Percentiles rank a stretch among this genome's conserved stretches.
Evolutionary conservation across 2,329 filamentous ascomycete genomes (phyloP).

Genomic region (Neopestalotiopsis sp.): DNA sequence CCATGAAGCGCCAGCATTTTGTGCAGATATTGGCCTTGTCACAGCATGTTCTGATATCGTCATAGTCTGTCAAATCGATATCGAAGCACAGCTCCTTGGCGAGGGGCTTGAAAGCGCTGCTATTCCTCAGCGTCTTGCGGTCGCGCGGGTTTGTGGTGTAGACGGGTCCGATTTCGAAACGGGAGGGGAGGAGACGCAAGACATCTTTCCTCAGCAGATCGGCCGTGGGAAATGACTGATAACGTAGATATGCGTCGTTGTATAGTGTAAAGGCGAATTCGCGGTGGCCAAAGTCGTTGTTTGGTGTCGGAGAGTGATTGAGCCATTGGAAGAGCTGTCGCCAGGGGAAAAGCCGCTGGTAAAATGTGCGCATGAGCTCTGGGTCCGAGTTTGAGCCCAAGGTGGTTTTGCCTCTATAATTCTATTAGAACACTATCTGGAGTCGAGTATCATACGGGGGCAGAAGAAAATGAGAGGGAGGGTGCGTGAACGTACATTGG

Average conservation of each 20-base stretch:
- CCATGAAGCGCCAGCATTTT: slow-evolving; percentile 97
- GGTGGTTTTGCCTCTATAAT: slow-evolving; percentile 38
- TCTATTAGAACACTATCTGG: slow-evolving; percentile 24
- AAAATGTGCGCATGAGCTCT: slow-evolving; percentile 90
- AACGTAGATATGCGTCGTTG: slow-evolving; percentile 90
- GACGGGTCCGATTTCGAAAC: slow-evolving; percentile 98
- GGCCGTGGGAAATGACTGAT: slow-evolving; percentile 70
- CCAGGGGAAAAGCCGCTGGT: slow-evolving; percentile 94
- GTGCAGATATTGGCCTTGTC: slow-evolving; percentile 90
- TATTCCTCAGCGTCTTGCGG: slow-evolving; percentile 83
- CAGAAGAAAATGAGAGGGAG: neutral
- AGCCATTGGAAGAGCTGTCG: slow-evolving; percentile 96
- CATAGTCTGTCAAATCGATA: slow-evolving; percentile 99
- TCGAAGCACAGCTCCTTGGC: slow-evolving; percentile 97
- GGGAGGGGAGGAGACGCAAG: slow-evolving; percentile 82
- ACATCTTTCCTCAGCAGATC: slow-evolving; percentile 87
- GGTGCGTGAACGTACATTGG: slow-evolving; percentile 44
- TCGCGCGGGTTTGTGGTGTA: slow-evolving; percentile 95
- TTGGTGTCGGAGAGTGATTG: slow-evolving; percentile 87
- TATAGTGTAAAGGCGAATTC: slow-evolving; percentile 97
- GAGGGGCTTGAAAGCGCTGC: slow-evolving; percentile 81
- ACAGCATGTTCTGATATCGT: slow-evolving; percentile 95
- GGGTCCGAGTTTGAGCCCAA: slow-evolving; percentile 68
- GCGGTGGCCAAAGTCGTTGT: slow-evolving; percentile 87
- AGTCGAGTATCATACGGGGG: neutral